Base-by-base conservation (phyloP, 208 protist species). In the Leishmania mexicana region DNA sequence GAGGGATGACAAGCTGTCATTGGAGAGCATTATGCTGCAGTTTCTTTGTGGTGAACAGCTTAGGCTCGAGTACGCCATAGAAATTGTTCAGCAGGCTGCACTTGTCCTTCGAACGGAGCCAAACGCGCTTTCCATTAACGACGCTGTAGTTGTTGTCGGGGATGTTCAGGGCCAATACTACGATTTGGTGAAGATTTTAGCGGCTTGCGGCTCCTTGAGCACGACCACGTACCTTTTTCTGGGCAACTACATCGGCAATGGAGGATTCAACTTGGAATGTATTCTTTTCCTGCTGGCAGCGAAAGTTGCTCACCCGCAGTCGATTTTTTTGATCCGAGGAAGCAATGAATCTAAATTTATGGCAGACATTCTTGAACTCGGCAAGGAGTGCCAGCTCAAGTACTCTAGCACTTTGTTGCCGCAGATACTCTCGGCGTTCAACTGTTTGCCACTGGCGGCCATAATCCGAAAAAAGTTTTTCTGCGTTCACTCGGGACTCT, bases 381-480 rank as follows among this genome's bases (percentile, higher is more conserved):
- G 98, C 51, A 89, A 98, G 31, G 98, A 99, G 80, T 99, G 96
- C 81, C 70, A 95, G n/a, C 53, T 82, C 47, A 99, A 99, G 83
- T 99, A 99, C 83, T 91, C 88, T 49, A 90, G 94, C 53, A 21
- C 79, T 38, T 78, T 96, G 7, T 91, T 89, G 40, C 71, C 87
- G 10, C 76, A 79, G 3, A 40, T 96, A 28, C 85, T 93, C 49
- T 83, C 83, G 5, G 85, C 86, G 0, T 99, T 99, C 91, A 99
- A 99, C 89, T 99, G 95, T 86, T 85, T 99, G 6, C 99, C 99
- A 31, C 88, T 99, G 11, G 97, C 97, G 5, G 99, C 99, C 1
- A 86, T 99, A 71, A 97, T 99, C 1, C 96, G 98, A 75, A 97
- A 99, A 51, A 99, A 99, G 80, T 99, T 99, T 85, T 99, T 99